Base-by-base conservation (phyloP, 164 flowering plant genomes). In the Houttuynia cordata region DNA sequence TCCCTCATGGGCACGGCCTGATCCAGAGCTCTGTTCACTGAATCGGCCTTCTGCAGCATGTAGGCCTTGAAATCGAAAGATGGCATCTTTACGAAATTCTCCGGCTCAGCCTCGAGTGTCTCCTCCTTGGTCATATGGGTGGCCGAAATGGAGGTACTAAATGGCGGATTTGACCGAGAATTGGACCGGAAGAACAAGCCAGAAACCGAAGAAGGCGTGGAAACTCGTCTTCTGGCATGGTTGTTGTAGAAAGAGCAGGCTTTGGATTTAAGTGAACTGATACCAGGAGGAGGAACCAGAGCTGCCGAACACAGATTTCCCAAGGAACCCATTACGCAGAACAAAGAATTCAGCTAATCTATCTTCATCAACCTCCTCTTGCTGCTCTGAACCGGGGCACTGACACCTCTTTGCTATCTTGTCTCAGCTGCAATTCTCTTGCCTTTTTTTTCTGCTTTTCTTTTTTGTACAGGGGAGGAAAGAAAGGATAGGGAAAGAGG, bases 21-120 rank as follows among this genome's bases (percentile, higher is more conserved):
- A 47, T 82, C 89, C 0, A 83, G 62, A 8, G 89, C 83, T 56
- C 68, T 67, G 56, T 84, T 80, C 25, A 82, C 94, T 1, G 80
- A 59, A 19, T 45, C 57, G 0, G 72, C 81, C 51, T 75, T 81
- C 37, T 70, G 57, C 13, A 68, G 1, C 81, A 83, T 74, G 73
- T 81, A 82, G 15, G 67, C 18, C 60, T 73, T 76, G 75, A 86
- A 82, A 69, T 75, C 73, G 65, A 85, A 85, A 34, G 58, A 59
- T 21, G 59, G 72, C 13, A 18, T 49, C 34, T 58, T 39, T n/a
- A 58, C 56, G 17, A 22, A n/a, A n/a, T n/a, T n/a, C n/a, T 22
- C 39, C 51, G 53, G 45, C n/a, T n/a, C n/a, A n/a, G 50, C 62
- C 24, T 41, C 30, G 24, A 23, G 1, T 7, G n/a, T 53, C 18